Evolutionary conservation across 1,284 basidiomycete genomes (phyloP), one percentile per base, ranked within the genome.

Genomic region (Thelephora terrestris): DNA sequence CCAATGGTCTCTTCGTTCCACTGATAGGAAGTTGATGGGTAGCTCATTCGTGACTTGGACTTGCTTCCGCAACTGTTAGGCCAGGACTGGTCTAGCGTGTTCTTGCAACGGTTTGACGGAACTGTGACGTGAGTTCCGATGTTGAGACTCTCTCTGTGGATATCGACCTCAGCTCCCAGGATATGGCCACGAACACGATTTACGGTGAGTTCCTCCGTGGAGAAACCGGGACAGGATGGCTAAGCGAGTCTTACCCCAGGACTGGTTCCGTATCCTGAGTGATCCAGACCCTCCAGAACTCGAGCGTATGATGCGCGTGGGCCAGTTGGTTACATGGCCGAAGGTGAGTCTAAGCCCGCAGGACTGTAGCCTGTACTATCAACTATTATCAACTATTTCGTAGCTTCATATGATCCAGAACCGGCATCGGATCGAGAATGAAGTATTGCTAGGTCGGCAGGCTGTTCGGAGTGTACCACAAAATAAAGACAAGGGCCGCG

Each of bases 51-150:
- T 43, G 93, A 97, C 64, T 73, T 97, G 2, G 93, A 96, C 61
- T 74, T 93, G 24, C 71, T 97, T 50, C 94, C 93, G 16, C 84
- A 91, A 51, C 59, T 96, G 7, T 69, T 94, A 9, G 92, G 92
- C 5, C 91, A 92, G 62, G 93, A 96, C 62, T 97, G 92, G 92
- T 91, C 89, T 2, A 86, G 86, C 53, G 90, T 97, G 5, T 97
- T 96, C 63, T 67, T 96, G 45, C 93, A 96, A 62, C 76, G 85
- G 46, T 92, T 91, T 58, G 88, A 90, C 61, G 84, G 88, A 5
- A 73, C 78, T 39, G 80, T 90, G 47, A 90, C 87, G 86, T 88
- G 67, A 61, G 83, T 70, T 17, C 7, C 7, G 14, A 23, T 3
- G 18, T 32, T 40, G 37, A 51, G 14, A 50, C 18, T 4, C 32